These are phyloP conservation scores for Camillea tinctor DNA, from an alignment of 2,329 filamentous ascomycete genomes.

Conservation along the genomic window DNA sequence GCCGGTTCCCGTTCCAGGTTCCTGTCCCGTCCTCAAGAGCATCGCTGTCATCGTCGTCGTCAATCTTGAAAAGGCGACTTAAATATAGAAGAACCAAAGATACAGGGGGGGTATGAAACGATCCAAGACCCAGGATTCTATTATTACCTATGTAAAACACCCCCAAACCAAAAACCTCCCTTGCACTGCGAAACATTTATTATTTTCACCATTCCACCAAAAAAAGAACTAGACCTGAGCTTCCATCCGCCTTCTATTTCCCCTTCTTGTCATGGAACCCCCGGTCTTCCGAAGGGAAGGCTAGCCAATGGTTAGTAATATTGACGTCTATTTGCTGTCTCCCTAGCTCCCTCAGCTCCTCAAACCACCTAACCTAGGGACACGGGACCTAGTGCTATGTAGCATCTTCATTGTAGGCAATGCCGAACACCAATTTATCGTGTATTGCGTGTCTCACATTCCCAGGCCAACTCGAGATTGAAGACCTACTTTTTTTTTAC, in stretches of 20 bases:
- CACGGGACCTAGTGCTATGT: not conserved
- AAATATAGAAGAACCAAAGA: not conserved
- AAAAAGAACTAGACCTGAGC: not conserved
- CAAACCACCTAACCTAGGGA: too few species aligned
- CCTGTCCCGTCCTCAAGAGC: too few species aligned
- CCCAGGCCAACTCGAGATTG: not conserved
- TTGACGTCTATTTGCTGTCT: not conserved
- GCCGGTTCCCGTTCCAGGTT: too few species aligned
- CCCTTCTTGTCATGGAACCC: not conserved
- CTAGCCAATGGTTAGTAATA: not conserved
- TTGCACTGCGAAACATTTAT: not conserved
- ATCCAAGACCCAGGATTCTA: not conserved
- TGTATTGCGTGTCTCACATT: not conserved
- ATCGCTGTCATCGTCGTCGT: too few species aligned
- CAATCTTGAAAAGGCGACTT: too few species aligned
- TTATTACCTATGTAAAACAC: not conserved
- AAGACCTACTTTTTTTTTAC: not conserved
- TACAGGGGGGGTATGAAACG: not conserved
- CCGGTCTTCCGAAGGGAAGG: not conserved
- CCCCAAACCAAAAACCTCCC: too few species aligned
- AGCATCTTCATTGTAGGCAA: not conserved
- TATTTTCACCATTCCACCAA: not conserved
- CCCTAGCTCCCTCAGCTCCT: too few species aligned
- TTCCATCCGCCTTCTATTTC: not conserved
- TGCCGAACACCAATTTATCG: not conserved